Conservation (phyloP, 176 grass and related monocot genomes). For the Juncus effusus region DNA sequence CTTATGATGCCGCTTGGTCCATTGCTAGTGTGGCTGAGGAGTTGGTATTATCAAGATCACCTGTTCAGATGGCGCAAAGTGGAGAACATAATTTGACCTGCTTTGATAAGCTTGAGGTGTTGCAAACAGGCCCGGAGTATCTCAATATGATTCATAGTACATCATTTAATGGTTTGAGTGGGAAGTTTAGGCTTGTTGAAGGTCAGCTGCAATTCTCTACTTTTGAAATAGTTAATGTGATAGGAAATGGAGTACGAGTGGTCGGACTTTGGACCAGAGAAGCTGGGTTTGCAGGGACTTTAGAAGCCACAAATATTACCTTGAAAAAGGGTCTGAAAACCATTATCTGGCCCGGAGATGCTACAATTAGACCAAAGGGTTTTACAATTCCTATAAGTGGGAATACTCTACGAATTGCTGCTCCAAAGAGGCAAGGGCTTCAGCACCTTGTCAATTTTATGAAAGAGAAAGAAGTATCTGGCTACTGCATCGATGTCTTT, state of each 20-base stretch:
- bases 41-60: conserved; percentile 17
- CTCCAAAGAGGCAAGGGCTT: neutral
- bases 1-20: conserved; percentile 59
- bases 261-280: conserved; percentile 41
- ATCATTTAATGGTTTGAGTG: conserved; percentile 53
- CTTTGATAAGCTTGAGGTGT: conserved; percentile 21
- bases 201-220: conserved; percentile 33
- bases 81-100: conserved; percentile 24
- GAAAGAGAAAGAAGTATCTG: conserved; percentile 12
- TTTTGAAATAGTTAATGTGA: conserved; percentile 56
- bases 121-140: conserved; percentile 37
- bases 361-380: conserved; percentile 27
- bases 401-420: conserved; percentile 38
- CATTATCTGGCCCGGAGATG: conserved; percentile 38
- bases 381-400: conserved; percentile 24
- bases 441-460: conserved; percentile 18
- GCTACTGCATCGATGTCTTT: neutral
- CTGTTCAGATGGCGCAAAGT: too few species aligned
- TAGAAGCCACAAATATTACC: neutral
- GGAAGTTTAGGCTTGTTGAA: conserved; percentile 40
- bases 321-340: conserved; percentile 3
- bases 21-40: conserved; percentile 35
- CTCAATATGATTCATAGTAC: conserved; percentile 34
- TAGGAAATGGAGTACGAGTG: conserved; percentile 13
- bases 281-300: conserved; percentile 17